Percentiles rank a stretch among this genome's conserved stretches.
phyloP scores from a whole-genome alignment of 1,139 yeast species.

The Pichia sp. region DNA sequence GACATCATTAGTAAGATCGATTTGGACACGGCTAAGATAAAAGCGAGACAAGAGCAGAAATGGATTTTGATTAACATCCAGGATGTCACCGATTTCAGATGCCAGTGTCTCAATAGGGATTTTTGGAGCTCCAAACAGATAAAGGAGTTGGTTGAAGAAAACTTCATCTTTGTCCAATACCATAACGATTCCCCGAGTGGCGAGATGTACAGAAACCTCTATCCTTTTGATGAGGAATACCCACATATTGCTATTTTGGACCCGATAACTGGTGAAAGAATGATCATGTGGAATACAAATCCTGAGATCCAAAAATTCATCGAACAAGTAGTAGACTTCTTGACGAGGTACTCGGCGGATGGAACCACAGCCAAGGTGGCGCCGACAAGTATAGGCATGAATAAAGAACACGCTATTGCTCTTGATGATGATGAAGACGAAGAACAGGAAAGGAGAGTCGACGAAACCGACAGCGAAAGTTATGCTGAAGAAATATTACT shows the following conservation, averaged over 20 bases:
- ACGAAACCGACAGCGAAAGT: constrained; percentile 15
- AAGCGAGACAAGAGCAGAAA: constrained; percentile 60
- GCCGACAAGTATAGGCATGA: constrained; percentile 14
- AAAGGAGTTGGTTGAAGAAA: constrained; percentile 57
- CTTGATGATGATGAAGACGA: constrained; percentile 26
- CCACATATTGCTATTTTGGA: constrained; percentile 94
- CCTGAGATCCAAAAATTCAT: constrained; percentile 59
- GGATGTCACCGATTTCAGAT: constrained; percentile 75
- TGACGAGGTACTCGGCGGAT: constrained; percentile 60
- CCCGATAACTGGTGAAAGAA: constrained; percentile 91
- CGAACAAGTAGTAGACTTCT: constrained; percentile 54
- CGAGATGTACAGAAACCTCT: constrained; percentile 61
- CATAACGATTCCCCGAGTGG: constrained; percentile 76
- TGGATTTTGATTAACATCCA: constrained; percentile 91
- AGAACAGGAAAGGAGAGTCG: constrained; percentile 16
- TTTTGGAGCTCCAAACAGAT: constrained; percentile 78
- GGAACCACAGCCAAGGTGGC: constrained; percentile 40
- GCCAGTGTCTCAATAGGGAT: constrained; percentile 89
- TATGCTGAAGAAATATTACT: neutral
- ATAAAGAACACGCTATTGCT: constrained; percentile 26
- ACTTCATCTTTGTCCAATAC: constrained; percentile 79
- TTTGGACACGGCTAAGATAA: constrained; percentile 65
- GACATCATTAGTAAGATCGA: constrained; percentile 68
- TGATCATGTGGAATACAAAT: constrained; percentile 65
- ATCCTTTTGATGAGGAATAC: constrained; percentile 50